phyloP scores from a whole-genome alignment of 345 rosid species.

The Eucalyptus urophylla region DNA sequence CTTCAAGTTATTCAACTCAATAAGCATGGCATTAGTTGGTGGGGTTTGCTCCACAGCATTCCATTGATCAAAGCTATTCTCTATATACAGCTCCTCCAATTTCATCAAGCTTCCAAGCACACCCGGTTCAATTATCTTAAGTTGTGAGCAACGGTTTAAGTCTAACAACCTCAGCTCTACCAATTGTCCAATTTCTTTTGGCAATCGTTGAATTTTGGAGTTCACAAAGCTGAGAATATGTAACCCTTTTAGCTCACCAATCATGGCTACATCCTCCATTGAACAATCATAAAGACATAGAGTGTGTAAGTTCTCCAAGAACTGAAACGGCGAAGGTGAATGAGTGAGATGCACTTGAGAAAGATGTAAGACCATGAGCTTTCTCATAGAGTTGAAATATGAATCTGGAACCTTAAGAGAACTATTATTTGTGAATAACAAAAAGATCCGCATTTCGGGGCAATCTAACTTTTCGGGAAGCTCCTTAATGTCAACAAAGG shows the following conservation, averaged over 20 bases:
- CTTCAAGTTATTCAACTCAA: not conserved
- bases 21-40: rapidly evolving
- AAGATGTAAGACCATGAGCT: not conserved
- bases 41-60: rapidly evolving
- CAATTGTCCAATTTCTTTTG: not conserved
- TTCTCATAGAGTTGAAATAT: not conserved
- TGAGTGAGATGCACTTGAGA: rapidly evolving
- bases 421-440: rapidly evolving
- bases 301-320: no score
- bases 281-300: rapidly evolving
- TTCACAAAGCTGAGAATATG: not conserved
- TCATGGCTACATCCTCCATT: not conserved
- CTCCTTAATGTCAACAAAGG: not conserved
- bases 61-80: rapidly evolving
- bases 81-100: not conserved
- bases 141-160: rapidly evolving
- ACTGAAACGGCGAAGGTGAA: no score
- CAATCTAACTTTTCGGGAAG: not conserved
- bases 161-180: not conserved
- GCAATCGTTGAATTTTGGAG: rapidly evolving
- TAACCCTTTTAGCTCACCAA: not conserved
- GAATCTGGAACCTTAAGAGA: not conserved
- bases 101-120: not conserved
- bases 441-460: rapidly evolving
- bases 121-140: not conserved